Evolutionary conservation across 371 early-diverging fungal species (phyloP).

Genomic region (Mortierella sp.): DNA sequence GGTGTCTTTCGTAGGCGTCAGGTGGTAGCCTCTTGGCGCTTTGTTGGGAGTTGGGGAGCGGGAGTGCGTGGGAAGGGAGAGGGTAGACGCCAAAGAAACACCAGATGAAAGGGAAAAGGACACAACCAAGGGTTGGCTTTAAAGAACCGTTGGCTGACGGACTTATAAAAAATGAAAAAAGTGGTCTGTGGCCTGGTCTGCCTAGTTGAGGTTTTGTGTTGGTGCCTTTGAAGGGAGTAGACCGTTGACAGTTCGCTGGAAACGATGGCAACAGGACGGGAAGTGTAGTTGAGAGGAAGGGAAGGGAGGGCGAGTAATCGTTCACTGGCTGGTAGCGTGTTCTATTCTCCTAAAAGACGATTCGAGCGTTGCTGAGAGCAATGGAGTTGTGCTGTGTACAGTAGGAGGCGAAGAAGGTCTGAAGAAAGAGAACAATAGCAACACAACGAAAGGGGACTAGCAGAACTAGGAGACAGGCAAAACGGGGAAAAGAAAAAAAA

Average conservation of each 20-base stretch:
- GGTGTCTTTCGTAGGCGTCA: not conserved
- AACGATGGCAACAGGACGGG: not conserved
- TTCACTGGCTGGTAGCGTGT: not conserved
- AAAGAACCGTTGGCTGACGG: not conserved
- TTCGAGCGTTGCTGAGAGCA: not conserved
- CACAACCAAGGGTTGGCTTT: not conserved
- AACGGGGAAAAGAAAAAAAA: not conserved
- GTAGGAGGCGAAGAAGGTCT: not conserved
- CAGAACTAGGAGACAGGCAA: not conserved
- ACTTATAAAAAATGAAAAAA: not conserved
- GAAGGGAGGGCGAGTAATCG: no score
- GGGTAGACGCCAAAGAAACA: not conserved
- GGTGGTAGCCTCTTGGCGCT: not conserved
- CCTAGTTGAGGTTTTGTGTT: not conserved
- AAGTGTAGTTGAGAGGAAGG: constrained; percentile 1
- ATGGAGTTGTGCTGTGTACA: not conserved
- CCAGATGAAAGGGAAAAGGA: not conserved
- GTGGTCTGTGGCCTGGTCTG: no score
- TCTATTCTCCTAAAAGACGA: constrained; percentile 3
- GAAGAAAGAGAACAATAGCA: not conserved
- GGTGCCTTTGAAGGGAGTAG: not conserved
- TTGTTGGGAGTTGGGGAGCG: not conserved
- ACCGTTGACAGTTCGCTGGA: constrained; percentile 3
- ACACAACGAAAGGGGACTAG: not conserved
- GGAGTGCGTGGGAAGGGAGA: not conserved